Conservation (phyloP, 2,329 filamentous ascomycete genomes). For the Colletotrichum destructivum region DNA sequence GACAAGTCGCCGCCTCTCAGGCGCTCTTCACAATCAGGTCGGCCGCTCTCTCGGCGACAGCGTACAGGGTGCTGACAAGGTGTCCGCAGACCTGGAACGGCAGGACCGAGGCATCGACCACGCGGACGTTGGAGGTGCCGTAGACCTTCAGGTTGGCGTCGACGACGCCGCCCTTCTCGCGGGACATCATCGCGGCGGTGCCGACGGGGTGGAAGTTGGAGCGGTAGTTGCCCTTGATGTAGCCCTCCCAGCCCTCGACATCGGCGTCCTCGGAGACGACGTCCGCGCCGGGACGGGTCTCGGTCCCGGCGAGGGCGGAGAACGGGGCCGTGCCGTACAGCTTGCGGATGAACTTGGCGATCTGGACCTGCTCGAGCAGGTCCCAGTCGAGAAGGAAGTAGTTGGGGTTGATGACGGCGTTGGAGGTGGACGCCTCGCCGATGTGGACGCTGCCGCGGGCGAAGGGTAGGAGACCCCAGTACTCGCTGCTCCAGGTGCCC, state of each 20-base stretch:
- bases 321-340: conserved; percentile 52
- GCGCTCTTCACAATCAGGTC: conserved; percentile 46
- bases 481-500: conserved; percentile 53
- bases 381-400: conserved; percentile 56
- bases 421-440: conserved; percentile 48
- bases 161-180: conserved; percentile 65
- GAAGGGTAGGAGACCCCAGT: conserved; percentile 57
- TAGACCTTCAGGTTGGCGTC: conserved; percentile 63
- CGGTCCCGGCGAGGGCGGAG: conserved; percentile 40
- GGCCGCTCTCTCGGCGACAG: conserved; percentile 64
- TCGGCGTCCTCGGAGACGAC: conserved; percentile 49
- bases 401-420: conserved; percentile 55
- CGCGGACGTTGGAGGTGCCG: conserved; percentile 63
- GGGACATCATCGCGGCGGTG: conserved; percentile 66
- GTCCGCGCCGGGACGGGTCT: conserved; percentile 45
- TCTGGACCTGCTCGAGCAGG: conserved; percentile 47
- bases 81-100: conserved; percentile 65
- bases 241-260: conserved; percentile 41
- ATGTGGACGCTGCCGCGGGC: conserved; percentile 60
- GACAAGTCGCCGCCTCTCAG: background rate
- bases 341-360: conserved; percentile 49
- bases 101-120: conserved; percentile 65
- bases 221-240: conserved; percentile 37
- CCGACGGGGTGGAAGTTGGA: conserved; percentile 62
- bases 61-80: conserved; percentile 67